Conservation (phyloP, 768 basidiomycete species). For the Tulasnella sp. region DNA sequence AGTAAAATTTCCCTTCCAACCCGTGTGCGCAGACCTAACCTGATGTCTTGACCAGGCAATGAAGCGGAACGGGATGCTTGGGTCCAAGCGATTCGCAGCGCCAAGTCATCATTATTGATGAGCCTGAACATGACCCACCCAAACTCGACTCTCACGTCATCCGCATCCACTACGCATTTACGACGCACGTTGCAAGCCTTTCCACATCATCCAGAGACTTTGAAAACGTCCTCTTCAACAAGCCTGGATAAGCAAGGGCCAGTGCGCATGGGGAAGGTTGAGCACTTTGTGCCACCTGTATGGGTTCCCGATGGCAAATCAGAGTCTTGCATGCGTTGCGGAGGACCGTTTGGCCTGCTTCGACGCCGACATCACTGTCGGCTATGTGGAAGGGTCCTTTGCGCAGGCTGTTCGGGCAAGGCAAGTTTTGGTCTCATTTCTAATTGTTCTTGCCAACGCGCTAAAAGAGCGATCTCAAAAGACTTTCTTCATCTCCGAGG, state of each 20-base stretch:
- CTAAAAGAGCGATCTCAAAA: slow-evolving; percentile 26
- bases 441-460: not conserved
- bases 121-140: slow-evolving; percentile 61
- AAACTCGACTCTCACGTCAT: slow-evolving; percentile 72
- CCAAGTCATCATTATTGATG: slow-evolving; percentile 59
- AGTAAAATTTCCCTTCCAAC: slow-evolving; percentile 19
- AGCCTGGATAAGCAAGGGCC: slow-evolving; percentile 21
- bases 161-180: slow-evolving; percentile 62
- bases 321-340: slow-evolving; percentile 78
- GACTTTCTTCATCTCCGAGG: slow-evolving; percentile 76
- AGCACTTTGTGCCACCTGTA: slow-evolving; percentile 80
- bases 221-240: slow-evolving; percentile 26
- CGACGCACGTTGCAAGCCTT: slow-evolving; percentile 62
- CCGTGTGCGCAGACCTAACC: no score
- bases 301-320: slow-evolving; percentile 87
- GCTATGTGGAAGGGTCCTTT: slow-evolving; percentile 76
- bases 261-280: slow-evolving; percentile 36
- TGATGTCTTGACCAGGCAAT: slow-evolving; percentile 32
- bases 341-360: slow-evolving; percentile 57
- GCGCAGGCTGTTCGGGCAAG: slow-evolving; percentile 68
- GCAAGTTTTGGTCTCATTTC: slow-evolving; percentile 33
- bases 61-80: slow-evolving; percentile 53
- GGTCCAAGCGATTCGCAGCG: slow-evolving; percentile 52
- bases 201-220: slow-evolving; percentile 46
- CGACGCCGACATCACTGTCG: slow-evolving; percentile 78